Evolutionary conservation across 2,329 filamentous ascomycete genomes (phyloP), one percentile per base, ranked within the genome.

Genomic region (Aspergillus ibericus): DNA sequence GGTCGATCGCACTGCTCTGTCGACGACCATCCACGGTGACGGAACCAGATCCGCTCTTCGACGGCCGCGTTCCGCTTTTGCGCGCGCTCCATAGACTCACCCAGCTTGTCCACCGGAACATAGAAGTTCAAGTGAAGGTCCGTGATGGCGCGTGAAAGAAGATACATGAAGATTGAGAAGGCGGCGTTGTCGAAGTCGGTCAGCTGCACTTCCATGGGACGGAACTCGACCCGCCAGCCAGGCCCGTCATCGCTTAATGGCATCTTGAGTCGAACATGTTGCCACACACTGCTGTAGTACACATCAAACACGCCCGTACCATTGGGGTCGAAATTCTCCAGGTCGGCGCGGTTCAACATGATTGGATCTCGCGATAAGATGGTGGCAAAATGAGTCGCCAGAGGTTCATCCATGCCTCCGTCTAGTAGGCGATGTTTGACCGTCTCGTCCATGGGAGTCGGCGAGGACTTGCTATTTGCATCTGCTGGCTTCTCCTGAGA

Each of bases 101-200:
- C 89, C 0, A 93, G 90, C 63, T 84, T 85, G 38, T 83, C 81
- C 70, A 96, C 95, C 42, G 92, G 92, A 25, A 96, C 88, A 77
- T 96, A 96, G 69, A 96, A 93, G 78, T 96, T 96, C 57, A 96
- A 83, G 69, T 93, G 89, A 73, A 93, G 96, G 53, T 87, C 91
- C 7, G 96, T 81, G 61, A 96, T 93, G 6, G 90, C 92, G 18
- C 92, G 85, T 0, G 92, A 96, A 60, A 96, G 87, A 18, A 96
- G 83, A 4, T 96, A 92, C 70, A 96, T 92, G 78, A 96, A 96
- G 63, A 96, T 90, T 18, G 89, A 86, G 70, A 96, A 96, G 2
- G 92, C 92, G 0, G 93, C 93, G 70, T 96, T 96, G 72, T 96
- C 92, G 69, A 96, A 96, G 72, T 96, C 92, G 5, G 92, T 96